phyloP scores from a whole-genome alignment of 176 grass and related monocot species.

The Triticum timopheevii region DNA sequence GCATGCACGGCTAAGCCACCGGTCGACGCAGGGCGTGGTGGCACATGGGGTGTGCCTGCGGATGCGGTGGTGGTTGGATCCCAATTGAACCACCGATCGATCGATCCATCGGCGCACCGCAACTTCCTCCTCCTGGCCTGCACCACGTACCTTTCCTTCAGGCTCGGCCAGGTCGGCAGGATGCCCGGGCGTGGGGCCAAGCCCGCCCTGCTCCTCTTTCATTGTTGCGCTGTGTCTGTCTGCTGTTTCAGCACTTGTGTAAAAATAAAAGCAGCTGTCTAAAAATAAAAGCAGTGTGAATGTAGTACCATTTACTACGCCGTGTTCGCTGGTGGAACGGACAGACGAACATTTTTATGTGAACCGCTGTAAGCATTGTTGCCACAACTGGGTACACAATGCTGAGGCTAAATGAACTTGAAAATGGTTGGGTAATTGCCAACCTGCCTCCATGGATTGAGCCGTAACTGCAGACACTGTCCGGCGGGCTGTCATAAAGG shows the following conservation, averaged over 20 bases:
- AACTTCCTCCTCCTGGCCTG: not conserved
- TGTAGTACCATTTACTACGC: not conserved
- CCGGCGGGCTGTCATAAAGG: not conserved
- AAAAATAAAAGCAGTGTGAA: too few relatives aligned
- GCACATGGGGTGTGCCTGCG: not conserved
- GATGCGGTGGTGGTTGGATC: constrained; percentile 14
- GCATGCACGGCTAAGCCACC: not conserved
- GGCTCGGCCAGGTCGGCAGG: too few relatives aligned
- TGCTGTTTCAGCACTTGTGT: not conserved
- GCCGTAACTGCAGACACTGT: not conserved
- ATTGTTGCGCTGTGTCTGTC: not conserved
- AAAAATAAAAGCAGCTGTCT: too few relatives aligned
- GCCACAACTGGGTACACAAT: not conserved
- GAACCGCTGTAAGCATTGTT: not conserved
- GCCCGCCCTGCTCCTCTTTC: not conserved
- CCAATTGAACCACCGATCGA: not conserved
- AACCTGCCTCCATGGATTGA: not conserved
- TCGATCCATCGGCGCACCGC: not conserved
- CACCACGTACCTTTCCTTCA: not conserved
- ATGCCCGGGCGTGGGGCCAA: not conserved
- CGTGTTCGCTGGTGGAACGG: not conserved
- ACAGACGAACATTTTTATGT: not conserved
- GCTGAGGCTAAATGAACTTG: not conserved
- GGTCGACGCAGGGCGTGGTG: not conserved
- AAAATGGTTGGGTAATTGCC: not conserved